These are phyloP conservation scores for Aspergillus sp. DNA, from an alignment of 2,329 filamentous ascomycete species.

Conservation along the genomic window DNA sequence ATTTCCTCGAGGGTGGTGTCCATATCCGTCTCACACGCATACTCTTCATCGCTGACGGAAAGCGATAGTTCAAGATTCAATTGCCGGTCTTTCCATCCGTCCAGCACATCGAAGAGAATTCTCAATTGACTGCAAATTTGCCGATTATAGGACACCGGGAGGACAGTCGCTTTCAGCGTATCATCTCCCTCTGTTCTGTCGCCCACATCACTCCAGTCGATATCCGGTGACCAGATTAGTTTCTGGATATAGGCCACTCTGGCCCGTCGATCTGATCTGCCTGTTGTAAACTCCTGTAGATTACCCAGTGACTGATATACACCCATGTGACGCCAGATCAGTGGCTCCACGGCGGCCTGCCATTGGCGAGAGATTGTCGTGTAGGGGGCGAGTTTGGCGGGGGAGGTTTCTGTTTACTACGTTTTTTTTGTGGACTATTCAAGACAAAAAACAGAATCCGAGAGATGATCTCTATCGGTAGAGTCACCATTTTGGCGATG, in stretches of 20 bases:
- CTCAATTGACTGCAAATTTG: not conserved
- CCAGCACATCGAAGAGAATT: not conserved
- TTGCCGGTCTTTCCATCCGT: not conserved
- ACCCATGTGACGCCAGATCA: not conserved
- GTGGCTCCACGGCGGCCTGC: not conserved
- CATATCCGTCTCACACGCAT: not conserved
- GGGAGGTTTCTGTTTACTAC: too few species aligned
- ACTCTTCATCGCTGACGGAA: not conserved
- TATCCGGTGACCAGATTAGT: not conserved
- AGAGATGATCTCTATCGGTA: too few species aligned
- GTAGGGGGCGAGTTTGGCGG: not conserved
- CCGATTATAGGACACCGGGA: not conserved
- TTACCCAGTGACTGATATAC: not conserved
- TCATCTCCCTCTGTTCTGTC: not conserved
- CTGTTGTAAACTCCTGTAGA: not conserved
- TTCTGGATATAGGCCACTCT: not conserved
- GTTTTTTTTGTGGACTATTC: too few species aligned
- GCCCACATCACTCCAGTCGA: not conserved
- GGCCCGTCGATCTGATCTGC: not conserved
- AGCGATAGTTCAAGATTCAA: not conserved
- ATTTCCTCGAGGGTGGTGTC: not conserved
- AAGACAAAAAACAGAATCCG: too few species aligned
- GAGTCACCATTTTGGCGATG: too few species aligned
- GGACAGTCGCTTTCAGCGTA: not conserved
- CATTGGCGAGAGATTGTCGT: not conserved